phyloP scores from a whole-genome alignment of 2,329 filamentous ascomycete genomes.

The Chrysoporthe puriensis region DNA sequence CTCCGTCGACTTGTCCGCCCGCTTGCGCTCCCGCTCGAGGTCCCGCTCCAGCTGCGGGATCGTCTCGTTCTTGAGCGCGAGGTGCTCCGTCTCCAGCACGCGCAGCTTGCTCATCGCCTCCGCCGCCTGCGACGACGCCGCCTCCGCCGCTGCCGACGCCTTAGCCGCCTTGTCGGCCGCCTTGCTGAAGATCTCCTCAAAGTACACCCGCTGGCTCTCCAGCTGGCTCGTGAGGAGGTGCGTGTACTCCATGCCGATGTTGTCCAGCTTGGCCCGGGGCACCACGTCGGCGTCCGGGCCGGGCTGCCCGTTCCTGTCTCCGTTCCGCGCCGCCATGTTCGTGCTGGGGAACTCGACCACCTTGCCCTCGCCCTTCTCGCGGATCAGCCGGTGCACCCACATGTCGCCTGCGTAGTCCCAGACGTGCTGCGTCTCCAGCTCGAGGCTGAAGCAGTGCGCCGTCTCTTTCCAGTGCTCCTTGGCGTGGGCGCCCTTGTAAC shows the following conservation, averaged over 20 bases:
- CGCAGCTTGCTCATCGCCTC: slow-evolving; percentile 54
- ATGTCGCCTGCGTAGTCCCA: slow-evolving; percentile 97
- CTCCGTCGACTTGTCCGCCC: slow-evolving; percentile 72
- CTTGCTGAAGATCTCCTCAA: slow-evolving; percentile 88
- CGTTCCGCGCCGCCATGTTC: slow-evolving; percentile 33
- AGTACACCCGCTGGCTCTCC: slow-evolving; percentile 90
- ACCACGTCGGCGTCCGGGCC: slow-evolving; percentile 59
- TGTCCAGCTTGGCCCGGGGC: slow-evolving; percentile 69
- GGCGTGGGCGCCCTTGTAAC: slow-evolving; percentile 91
- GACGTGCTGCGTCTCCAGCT: slow-evolving; percentile 90
- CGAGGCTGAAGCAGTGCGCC: slow-evolving; percentile 88
- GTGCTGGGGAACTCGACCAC: slow-evolving; percentile 80
- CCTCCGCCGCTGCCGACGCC: slow-evolving; percentile 69
- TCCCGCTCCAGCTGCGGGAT: slow-evolving; percentile 75
- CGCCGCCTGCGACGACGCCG: slow-evolving; percentile 56
- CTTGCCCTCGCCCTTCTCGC: slow-evolving; percentile 91
- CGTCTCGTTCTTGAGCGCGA: slow-evolving; percentile 55
- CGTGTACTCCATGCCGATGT: slow-evolving; percentile 91
- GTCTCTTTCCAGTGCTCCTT: slow-evolving; percentile 93
- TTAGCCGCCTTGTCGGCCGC: slow-evolving; percentile 86
- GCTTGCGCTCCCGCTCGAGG: slow-evolving; percentile 67
- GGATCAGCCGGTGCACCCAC: slow-evolving; percentile 94
- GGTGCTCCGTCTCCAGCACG: slow-evolving; percentile 57
- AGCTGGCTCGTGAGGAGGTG: slow-evolving; percentile 91
- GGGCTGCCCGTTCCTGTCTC: slow-evolving; percentile 31